Percentiles rank a stretch among this genome's conserved stretches.
phyloP scores from a whole-genome alignment of 805 yeast species.

The Kazachstania viticola region DNA sequence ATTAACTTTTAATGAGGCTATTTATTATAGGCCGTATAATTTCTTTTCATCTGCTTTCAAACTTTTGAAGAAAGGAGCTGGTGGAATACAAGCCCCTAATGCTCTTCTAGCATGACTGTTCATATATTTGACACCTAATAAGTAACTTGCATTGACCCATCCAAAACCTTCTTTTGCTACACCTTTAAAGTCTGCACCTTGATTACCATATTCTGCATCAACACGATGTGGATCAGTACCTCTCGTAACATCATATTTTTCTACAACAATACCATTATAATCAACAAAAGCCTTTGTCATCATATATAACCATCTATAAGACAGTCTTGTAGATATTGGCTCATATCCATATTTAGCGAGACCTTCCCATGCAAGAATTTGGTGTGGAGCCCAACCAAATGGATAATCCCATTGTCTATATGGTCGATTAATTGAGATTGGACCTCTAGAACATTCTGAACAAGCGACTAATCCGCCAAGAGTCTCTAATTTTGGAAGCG shows the following conservation, averaged over 20 bases:
- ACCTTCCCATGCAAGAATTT: slow-evolving; percentile 87
- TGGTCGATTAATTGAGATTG: too few relatives aligned
- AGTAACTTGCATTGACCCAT: slow-evolving; percentile 86
- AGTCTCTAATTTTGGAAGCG: slow-evolving; percentile 62
- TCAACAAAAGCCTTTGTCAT: slow-evolving; percentile 84
- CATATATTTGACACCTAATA: slow-evolving; percentile 57
- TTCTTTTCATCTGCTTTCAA: slow-evolving; percentile 33
- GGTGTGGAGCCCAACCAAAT: too few relatives aligned
- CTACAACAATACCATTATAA: slow-evolving; percentile 87
- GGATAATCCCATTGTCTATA: too few relatives aligned
- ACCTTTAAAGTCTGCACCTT: slow-evolving; percentile 82
- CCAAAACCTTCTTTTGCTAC: slow-evolving; percentile 95
- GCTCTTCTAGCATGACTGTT: slow-evolving; percentile 59
- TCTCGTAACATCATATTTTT: slow-evolving; percentile 81
- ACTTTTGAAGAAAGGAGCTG: slow-evolving; percentile 43
- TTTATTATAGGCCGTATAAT: slow-evolving; percentile 24
- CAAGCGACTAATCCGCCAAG: slow-evolving; percentile 86
- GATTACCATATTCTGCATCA: slow-evolving; percentile 95
- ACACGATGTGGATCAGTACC: slow-evolving; percentile 79
- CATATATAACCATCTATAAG: slow-evolving; percentile 75
- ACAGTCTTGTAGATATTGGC: slow-evolving; percentile 54
- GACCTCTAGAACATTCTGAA: too few relatives aligned
- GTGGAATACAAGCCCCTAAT: slow-evolving; percentile 67
- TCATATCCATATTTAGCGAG: slow-evolving; percentile 56
- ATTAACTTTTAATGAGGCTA: too few relatives aligned